Conservation (phyloP, 169 alveolate species). For the Plasmodium fragile region DNA sequence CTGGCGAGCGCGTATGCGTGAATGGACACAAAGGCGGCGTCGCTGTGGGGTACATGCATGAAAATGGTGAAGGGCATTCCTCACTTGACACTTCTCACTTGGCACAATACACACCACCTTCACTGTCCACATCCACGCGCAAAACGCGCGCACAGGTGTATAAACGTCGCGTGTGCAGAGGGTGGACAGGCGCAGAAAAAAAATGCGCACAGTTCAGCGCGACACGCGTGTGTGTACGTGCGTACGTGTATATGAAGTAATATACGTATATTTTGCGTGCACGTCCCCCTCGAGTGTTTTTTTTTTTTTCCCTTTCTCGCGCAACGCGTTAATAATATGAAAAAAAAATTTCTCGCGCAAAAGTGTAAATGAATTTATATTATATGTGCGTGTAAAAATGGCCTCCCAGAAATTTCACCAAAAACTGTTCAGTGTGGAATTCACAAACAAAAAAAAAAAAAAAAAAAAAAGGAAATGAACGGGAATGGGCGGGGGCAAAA, state of each 20-base stretch:
- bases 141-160: neutral
- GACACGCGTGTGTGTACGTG: neutral
- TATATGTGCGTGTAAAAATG: neutral
- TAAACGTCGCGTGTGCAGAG: neutral
- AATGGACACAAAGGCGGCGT: neutral
- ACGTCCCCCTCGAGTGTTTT: neutral
- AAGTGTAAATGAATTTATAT: conserved; percentile 38
- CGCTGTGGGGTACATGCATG: neutral
- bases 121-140: conserved; percentile 14
- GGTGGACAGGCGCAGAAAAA: neutral
- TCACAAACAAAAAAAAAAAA: conserved; percentile 19
- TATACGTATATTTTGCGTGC: conserved; percentile 4
- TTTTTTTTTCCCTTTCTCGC: neutral
- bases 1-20: neutral
- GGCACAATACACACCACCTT: neutral
- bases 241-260: neutral
- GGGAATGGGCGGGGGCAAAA: neutral
- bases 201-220: neutral
- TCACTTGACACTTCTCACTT: neutral
- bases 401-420: conserved; percentile 1
- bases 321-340: neutral
- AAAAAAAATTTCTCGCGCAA: neutral
- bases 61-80: neutral
- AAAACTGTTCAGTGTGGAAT: conserved; percentile 12
- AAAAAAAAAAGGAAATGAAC: neutral